Conservation (phyloP, 192 early-diverging fungal species). For the Coemansia sp. region DNA sequence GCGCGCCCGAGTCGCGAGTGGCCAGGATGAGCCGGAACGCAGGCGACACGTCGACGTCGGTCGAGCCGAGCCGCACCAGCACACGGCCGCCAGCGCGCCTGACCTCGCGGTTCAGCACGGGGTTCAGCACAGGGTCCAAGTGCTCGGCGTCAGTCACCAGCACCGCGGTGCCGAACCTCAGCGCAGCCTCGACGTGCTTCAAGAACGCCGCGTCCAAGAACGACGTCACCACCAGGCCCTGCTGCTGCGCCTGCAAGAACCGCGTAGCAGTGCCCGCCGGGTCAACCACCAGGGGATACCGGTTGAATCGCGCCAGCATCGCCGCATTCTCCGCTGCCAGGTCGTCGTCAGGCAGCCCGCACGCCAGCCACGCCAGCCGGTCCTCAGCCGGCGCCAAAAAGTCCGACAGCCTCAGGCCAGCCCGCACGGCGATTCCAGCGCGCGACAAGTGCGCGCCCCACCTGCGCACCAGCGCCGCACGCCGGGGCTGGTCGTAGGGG, state of each 20-base stretch:
- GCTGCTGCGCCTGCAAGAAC: conserved; percentile 64
- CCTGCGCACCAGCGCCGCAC: conserved; percentile 73
- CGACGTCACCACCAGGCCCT: conserved; percentile 81
- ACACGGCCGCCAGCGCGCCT: conserved; percentile 95
- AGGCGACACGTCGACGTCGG: conserved; percentile 99
- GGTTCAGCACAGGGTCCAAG: conserved; percentile 96
- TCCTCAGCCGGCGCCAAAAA: conserved; percentile 92
- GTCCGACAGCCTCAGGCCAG: conserved; percentile 82
- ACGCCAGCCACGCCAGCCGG: conserved; percentile 85
- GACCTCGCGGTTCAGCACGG: conserved; percentile 96
- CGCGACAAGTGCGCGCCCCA: conserved; percentile 72
- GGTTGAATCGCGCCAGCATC: conserved; percentile 90
- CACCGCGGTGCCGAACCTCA: conserved; percentile 98
- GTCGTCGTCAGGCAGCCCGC: conserved; percentile 76
- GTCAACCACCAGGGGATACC: conserved; percentile 98
- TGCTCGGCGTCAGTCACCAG: conserved; percentile 97
- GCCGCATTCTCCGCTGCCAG: conserved; percentile 98
- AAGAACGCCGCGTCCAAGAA: conserved; percentile 98
- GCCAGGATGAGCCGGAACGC: conserved; percentile 92
- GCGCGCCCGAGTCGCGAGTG: conserved; percentile 91
- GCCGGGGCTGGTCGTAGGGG: conserved; percentile 96
- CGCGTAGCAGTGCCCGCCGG: conserved; percentile 91
- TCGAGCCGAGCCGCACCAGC: conserved; percentile 90
- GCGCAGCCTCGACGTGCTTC: conserved; percentile 95
- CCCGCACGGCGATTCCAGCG: conserved; percentile 58